Percentiles rank a stretch among this genome's conserved stretches.
phyloP scores from a whole-genome alignment of 108 stramenopile species.

The Pelagomonas calceolata region DNA sequence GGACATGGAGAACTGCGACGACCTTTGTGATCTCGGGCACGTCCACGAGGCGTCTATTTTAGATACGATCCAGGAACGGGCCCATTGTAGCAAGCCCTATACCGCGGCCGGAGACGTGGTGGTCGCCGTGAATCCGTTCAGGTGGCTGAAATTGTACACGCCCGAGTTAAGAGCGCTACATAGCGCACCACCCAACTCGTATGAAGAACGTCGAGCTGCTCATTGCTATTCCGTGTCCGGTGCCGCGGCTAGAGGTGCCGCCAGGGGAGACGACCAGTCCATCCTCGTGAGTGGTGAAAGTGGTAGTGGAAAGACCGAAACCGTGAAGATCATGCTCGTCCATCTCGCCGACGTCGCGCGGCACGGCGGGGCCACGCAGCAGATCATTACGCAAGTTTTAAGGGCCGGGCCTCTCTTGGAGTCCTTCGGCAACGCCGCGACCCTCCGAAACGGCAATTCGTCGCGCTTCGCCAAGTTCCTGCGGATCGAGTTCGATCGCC shows the following conservation, averaged over 20 bases:
- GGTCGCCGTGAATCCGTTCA: not conserved
- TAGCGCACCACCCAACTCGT: too few relatives aligned
- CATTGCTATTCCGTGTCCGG: not conserved
- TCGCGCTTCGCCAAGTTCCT: slow-evolving; percentile 12
- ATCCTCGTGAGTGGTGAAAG: slow-evolving; percentile 35
- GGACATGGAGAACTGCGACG: too few relatives aligned
- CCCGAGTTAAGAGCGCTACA: not conserved
- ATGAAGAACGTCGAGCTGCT: not conserved
- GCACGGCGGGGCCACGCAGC: not conserved
- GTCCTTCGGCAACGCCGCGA: slow-evolving; percentile 8
- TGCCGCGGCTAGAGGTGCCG: not conserved
- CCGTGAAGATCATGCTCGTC: slow-evolving; percentile 14
- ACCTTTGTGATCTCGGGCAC: too few relatives aligned
- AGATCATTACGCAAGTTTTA: not conserved
- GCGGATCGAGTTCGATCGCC: slow-evolving; percentile 42
- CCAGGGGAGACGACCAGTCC: not conserved
- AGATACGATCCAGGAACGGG: slow-evolving; percentile 24
- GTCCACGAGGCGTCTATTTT: slow-evolving; percentile 13
- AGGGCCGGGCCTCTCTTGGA: not conserved
- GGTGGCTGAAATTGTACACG: not conserved
- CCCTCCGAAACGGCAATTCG: slow-evolving; percentile 18
- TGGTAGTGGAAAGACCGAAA: slow-evolving; percentile 74
- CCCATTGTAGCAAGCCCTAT: slow-evolving; percentile 34
- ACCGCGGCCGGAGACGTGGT: slow-evolving; percentile 42
- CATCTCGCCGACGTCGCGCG: not conserved